Evolutionary conservation across 805 yeast genomes (phyloP).

Genomic region (Ogataea paradorogensis): DNA sequence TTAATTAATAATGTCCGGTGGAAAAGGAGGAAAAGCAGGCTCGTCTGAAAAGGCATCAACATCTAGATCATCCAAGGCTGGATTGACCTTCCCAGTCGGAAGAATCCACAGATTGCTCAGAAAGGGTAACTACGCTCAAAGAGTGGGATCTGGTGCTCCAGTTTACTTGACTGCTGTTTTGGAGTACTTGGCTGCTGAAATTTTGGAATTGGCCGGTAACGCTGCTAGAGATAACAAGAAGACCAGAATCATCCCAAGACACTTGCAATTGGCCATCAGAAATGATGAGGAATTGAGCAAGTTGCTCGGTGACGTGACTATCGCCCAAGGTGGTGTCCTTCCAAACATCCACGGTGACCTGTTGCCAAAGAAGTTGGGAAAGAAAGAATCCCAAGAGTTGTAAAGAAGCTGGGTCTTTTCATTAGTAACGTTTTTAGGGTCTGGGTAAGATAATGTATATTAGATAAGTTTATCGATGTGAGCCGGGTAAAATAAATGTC

Average conservation of each 20-base stretch:
- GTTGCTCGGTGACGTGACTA: constrained; percentile 87
- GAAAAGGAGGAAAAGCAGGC: constrained; percentile 93
- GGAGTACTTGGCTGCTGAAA: constrained; percentile 97
- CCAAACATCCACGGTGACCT: constrained; percentile 95
- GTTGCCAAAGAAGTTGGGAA: constrained; percentile 60
- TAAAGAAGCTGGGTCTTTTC: constrained; percentile 30
- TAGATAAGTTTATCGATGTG: constrained; percentile 14
- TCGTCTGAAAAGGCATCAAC: constrained; percentile 92
- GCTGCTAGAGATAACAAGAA: constrained; percentile 99
- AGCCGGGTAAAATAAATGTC: constrained; percentile 6
- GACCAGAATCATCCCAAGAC: constrained; percentile 98
- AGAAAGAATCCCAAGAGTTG: constrained; percentile 59
- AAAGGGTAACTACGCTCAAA: constrained; percentile 97
- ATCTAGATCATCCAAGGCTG: constrained; percentile 98
- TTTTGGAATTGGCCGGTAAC: constrained; percentile 96
- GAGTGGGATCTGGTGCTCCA: constrained; percentile 99
- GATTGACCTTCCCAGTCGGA: constrained; percentile 99
- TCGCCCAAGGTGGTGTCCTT: constrained; percentile 98
- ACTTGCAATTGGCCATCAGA: constrained; percentile 97
- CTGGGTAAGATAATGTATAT: constrained; percentile 23
- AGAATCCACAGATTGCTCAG: constrained; percentile 96
- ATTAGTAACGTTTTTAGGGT: constrained; percentile 16
- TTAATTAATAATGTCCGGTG: constrained; percentile 48
- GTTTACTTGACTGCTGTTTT: constrained; percentile 94
- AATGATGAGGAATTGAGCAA: constrained; percentile 98